Evolutionary conservation across 2,329 filamentous ascomycete species (phyloP).

Genomic region (Fusarium marasasianum): DNA sequence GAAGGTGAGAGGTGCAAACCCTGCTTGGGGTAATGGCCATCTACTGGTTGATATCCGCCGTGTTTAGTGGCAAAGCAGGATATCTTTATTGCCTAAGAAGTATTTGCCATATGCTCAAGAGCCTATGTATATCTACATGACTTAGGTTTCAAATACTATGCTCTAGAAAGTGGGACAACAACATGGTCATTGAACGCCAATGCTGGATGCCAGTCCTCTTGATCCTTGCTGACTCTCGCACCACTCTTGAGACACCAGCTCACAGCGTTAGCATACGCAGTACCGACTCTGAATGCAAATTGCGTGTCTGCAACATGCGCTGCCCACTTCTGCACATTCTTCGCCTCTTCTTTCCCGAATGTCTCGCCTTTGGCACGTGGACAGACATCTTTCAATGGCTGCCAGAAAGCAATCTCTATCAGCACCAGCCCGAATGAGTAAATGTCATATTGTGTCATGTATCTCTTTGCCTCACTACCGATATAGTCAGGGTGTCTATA

Average conservation of each 20-base stretch:
- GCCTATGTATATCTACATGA: too few relatives aligned
- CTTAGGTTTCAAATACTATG: neutral
- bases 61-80: too few relatives aligned
- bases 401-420: neutral
- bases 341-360: neutral
- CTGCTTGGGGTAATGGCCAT: too few relatives aligned
- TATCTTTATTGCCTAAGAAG: too few relatives aligned
- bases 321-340: neutral
- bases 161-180: neutral
- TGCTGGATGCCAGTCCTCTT: neutral
- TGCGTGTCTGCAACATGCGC: neutral
- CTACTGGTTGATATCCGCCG: too few relatives aligned
- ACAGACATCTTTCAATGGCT: neutral
- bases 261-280: neutral
- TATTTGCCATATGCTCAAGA: too few relatives aligned
- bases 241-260: neutral
- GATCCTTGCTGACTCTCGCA: accelerated
- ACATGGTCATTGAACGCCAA: neutral
- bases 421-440: neutral
- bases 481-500: neutral
- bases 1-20: too few relatives aligned
- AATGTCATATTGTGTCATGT: neutral
- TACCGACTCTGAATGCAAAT: neutral
- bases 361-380: accelerated
- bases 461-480: neutral